Base-by-base conservation (phyloP, 441 rosid species). In the Erodium chrysanthum region DNA sequence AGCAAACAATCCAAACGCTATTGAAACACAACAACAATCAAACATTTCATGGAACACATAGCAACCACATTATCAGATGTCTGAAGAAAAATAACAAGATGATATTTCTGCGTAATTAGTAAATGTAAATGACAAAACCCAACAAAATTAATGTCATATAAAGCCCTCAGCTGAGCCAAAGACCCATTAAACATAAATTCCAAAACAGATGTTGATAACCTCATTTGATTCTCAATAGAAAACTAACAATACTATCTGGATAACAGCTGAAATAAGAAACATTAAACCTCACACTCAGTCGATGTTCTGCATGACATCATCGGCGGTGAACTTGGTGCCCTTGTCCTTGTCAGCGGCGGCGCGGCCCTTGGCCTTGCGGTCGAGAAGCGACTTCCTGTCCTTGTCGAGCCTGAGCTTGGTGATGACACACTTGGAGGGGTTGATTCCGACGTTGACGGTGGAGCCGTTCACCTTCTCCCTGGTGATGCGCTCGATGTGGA, bases 401-500 rank as follows among this genome's bases (percentile, higher is more conserved):
- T 66, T 66, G n/a, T 66, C 69, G 8, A 66, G 60, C 61, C 69
- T 46, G 37, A 66, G 62, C 69, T 66, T 66, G 21, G 62, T 66
- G 37, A 66, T 66, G 18, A 66, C 61, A 3, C 50, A 56, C 61
- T 66, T 66, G 21, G 69, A 66, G 5, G 20, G 69, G 69, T 23
- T 66, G 69, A 66, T 48, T 7, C 69, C 69, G 18, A 66, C 69
- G 61, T 66, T 66, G 20, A 66, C 69, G 10, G 69, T 66, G 60
- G 61, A 66, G 4, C 69, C 69, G 25, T 66, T 66, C 7, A 66
- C 69, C 60, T 66, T 66, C 61, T 66, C 69, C 58, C 69, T 25
- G 2, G 70, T 67, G 35, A 67, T 67, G 29, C 70, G 59, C 70
- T 67, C 70, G 22, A 67, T 31, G 70, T 67, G 70, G 22, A 67